phyloP scores from a whole-genome alignment of 2,329 filamentous ascomycete species.

The Pezicula radicicola region DNA sequence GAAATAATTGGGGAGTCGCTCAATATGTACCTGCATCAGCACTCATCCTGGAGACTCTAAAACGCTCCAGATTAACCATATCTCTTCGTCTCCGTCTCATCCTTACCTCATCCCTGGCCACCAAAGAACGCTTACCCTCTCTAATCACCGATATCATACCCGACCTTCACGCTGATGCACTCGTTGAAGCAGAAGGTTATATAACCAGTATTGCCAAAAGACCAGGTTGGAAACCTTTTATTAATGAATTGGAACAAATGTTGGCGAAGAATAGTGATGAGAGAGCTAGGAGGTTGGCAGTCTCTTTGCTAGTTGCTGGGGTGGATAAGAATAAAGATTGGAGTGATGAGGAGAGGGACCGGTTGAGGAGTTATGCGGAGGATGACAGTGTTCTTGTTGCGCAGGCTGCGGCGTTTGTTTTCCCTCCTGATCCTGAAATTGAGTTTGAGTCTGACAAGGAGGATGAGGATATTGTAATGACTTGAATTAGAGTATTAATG shows the following conservation, averaged over 20 bases:
- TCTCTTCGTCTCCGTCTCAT: constrained; percentile 5
- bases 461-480: too few species aligned
- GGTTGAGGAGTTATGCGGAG: constrained; percentile 1
- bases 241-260: constrained; percentile 5
- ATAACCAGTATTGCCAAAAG: background rate
- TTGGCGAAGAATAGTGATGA: constrained; percentile 6
- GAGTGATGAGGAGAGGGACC: constrained; percentile 4
- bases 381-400: constrained; percentile 6
- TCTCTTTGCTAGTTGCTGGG: constrained; percentile 5
- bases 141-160: constrained; percentile 6
- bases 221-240: constrained; percentile 5
- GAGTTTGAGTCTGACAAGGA: too few species aligned
- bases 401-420: constrained; percentile 1
- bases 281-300: constrained; percentile 6
- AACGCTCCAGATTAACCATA: constrained; percentile 5
- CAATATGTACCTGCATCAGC: background rate
- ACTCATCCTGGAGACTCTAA: constrained; percentile 3
- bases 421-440: background rate
- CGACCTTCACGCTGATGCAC: constrained; percentile 8
- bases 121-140: background rate
- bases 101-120: constrained; percentile 4
- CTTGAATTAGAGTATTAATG: too few species aligned
- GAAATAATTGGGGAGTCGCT: background rate
- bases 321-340: constrained; percentile 1
- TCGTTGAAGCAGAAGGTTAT: background rate